Evolutionary conservation across 257 asterid genomes (phyloP).

Genomic region (Solanum clarkiae): DNA sequence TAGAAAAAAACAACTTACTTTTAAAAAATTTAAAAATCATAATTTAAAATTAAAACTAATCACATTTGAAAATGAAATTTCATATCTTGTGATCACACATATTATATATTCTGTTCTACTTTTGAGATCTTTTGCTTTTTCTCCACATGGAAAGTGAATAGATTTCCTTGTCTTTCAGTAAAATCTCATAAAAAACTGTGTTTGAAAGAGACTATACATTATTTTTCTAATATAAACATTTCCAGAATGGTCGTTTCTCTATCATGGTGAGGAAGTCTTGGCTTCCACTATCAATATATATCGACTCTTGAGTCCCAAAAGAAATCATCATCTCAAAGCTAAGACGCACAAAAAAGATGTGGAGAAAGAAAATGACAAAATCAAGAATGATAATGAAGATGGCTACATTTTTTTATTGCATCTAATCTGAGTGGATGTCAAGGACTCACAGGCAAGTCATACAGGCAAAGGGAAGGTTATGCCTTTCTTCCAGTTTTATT

Average conservation of each 20-base stretch:
- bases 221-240: slow-evolving; percentile 2
- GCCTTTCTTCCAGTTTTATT: neutral
- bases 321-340: neutral
- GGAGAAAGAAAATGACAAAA: slow-evolving; percentile 17
- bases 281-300: neutral
- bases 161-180: neutral
- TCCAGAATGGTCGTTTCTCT: neutral
- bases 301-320: neutral
- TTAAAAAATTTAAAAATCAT: too few species aligned
- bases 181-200: neutral
- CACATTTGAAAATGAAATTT: too few species aligned
- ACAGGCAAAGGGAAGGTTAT: neutral
- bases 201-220: slow-evolving; percentile 1
- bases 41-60: too few species aligned
- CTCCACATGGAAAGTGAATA: slow-evolving; percentile 22
- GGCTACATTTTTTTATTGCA: neutral
- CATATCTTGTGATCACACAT: too few species aligned
- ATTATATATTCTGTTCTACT: neutral
- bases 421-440: neutral
- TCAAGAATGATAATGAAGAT: neutral
- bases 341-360: neutral
- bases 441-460: slow-evolving; percentile 5
- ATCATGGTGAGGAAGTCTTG: neutral
- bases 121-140: neutral
- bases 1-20: too few species aligned